Evolutionary conservation across 306 rosid genomes (phyloP).

Genomic region (Oemleria cerasiformis): DNA sequence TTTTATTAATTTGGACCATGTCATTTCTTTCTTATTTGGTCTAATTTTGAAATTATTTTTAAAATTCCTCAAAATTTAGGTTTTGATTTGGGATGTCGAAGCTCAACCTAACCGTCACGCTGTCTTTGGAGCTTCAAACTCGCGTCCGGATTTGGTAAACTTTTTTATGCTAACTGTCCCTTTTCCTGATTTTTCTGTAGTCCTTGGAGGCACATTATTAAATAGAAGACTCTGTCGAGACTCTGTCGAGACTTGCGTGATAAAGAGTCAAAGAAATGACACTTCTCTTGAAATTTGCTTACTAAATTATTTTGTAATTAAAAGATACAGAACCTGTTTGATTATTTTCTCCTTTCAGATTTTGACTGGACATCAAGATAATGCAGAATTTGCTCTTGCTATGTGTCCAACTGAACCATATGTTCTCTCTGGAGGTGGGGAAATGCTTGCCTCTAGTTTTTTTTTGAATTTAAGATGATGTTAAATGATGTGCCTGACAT

Average conservation of each 20-base stretch:
- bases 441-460: not conserved
- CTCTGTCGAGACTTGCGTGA: not conserved
- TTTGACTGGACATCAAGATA: slow-evolving; percentile 96
- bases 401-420: slow-evolving; percentile 99
- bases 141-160: slow-evolving; percentile 95
- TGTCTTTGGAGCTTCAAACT: slow-evolving; percentile 87
- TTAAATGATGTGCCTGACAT: not conserved
- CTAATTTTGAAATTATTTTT: slow-evolving; percentile 1
- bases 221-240: too few species aligned
- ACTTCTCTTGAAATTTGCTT: slow-evolving; percentile 5
- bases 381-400: slow-evolving; percentile 99
- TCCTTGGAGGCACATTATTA: not conserved
- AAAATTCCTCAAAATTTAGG: slow-evolving; percentile 43
- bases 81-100: slow-evolving; percentile 97
- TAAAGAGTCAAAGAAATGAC: not conserved
- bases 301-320: not conserved
- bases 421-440: slow-evolving; percentile 94
- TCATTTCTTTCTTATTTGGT: slow-evolving; percentile 16
- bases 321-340: not conserved
- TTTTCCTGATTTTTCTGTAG: not conserved
- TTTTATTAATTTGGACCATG: not conserved
- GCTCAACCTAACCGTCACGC: slow-evolving; percentile 97
- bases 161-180: not conserved
- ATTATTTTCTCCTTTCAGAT: slow-evolving; percentile 45
- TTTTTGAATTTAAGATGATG: not conserved